A percentile compares a stretch with the other conserved stretches of the same genome.
phyloP scores from a whole-genome alignment of 2,329 filamentous ascomycete genomes.

The Lachnellula cervina region DNA sequence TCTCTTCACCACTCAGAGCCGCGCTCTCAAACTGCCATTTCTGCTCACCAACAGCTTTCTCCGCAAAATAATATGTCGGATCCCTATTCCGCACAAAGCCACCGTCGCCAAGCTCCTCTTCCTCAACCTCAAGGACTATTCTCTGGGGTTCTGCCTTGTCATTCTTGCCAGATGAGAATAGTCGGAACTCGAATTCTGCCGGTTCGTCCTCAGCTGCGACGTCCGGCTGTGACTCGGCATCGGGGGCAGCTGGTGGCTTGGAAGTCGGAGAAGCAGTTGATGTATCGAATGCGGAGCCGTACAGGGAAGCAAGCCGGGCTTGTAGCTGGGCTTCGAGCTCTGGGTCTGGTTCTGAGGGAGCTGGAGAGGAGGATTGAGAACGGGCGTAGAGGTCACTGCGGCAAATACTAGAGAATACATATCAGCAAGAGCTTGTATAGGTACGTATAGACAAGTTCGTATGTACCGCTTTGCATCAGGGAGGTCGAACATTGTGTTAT shows the following conservation, averaged over 20 bases:
- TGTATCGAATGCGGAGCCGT: constrained; percentile 13
- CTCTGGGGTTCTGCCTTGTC: constrained; percentile 36
- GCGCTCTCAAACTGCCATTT: constrained; percentile 39
- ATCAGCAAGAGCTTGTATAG: not conserved
- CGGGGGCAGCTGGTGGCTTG: not conserved
- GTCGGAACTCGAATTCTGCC: constrained; percentile 50
- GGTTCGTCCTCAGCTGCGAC: constrained; percentile 25
- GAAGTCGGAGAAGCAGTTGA: not conserved
- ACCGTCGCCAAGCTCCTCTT: constrained; percentile 36
- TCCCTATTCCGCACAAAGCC: constrained; percentile 40
- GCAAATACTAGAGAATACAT: constrained; percentile 40
- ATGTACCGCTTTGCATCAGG: constrained; percentile 49
- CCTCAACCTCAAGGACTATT: constrained; percentile 45
- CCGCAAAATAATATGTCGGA: constrained; percentile 45
- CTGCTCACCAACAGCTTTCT: constrained; percentile 34
- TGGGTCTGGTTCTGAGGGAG: constrained; percentile 24
- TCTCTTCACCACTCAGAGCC: constrained; percentile 49
- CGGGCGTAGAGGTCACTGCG: constrained; percentile 47
- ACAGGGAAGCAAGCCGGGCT: constrained; percentile 22
- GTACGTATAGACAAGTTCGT: not conserved
- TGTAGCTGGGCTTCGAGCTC: constrained; percentile 15
- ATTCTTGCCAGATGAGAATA: constrained; percentile 41
- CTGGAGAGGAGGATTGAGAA: constrained; percentile 11
- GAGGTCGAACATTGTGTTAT: constrained; percentile 43
- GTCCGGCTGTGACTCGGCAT: not conserved